phyloP scores from a whole-genome alignment of 495 filamentous ascomycete genomes.

The Trichoderma erinaceum region DNA sequence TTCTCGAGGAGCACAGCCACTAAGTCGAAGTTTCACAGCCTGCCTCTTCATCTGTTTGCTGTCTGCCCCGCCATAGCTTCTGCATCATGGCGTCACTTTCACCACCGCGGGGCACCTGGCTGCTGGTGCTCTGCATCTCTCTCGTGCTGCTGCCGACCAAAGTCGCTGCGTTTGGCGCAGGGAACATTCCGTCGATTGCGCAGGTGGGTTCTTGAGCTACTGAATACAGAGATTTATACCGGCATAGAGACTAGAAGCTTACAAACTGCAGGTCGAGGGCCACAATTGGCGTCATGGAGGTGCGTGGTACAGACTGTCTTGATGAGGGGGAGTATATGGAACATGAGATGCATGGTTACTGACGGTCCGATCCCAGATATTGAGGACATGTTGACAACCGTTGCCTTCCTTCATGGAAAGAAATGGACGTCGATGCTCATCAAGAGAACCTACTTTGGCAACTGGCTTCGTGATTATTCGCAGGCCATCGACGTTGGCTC shows the following conservation, averaged over 20 bases:
- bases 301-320: slow-evolving; percentile 19
- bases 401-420: slow-evolving; percentile 81
- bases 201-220: slow-evolving; percentile 29
- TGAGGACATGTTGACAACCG: slow-evolving; percentile 85
- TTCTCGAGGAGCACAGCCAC: neutral
- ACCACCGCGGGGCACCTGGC: slow-evolving; percentile 33
- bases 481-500: slow-evolving; percentile 91
- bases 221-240: neutral
- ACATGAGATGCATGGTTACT: neutral
- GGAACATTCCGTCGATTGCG: slow-evolving; percentile 91
- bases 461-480: slow-evolving; percentile 71
- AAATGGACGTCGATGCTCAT: slow-evolving; percentile 93
- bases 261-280: slow-evolving; percentile 59
- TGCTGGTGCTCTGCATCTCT: slow-evolving; percentile 42
- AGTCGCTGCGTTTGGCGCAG: slow-evolving; percentile 80
- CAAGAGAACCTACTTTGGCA: slow-evolving; percentile 88
- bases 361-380: slow-evolving; percentile 44
- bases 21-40: neutral
- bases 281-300: slow-evolving; percentile 93
- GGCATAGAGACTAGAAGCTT: neutral
- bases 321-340: neutral
- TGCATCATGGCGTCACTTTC: slow-evolving; percentile 34
- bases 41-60: neutral
- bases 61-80: neutral
- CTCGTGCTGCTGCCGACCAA: slow-evolving; percentile 59